Base-by-base conservation (phyloP, 208 protist genomes). In the Trypanosoma boissoni region DNA sequence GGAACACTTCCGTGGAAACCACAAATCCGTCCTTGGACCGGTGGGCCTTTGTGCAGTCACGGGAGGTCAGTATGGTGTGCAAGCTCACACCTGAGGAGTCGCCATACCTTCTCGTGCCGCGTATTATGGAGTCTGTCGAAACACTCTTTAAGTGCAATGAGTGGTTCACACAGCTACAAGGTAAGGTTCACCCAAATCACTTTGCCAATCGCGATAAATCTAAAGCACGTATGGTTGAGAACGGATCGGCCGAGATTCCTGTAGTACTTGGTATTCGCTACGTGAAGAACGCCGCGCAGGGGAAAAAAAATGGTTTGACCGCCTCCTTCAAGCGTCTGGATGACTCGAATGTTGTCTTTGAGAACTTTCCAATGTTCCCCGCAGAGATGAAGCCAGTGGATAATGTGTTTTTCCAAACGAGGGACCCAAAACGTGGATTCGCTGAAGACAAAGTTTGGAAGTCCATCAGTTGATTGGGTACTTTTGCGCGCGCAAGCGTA, bases 361-460 rank as follows among this genome's bases (percentile, higher is more conserved):
- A 88, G 55, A 93, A 93, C 67, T 93, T 93, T 54, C 83, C 86
- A n/a, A 86, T 80, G 72, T 93, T 93, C 54, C 64, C 78, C 28
- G 78, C 69, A 0, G 77, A 86, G 2, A 75, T 72, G 45, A 32
- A 54, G 39, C 59, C 60, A 26, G 54, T 57, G 41, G 63, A 77
- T 6, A 68, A 78, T 36, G 44, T 86, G 16, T 80, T 75, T 55
- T 89, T 74, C 67, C 86, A 92, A 75, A 58, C 50, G n/a, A 78
- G 77, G 74, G 26, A 53, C 29, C 51, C 69, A 7, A 45, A 7
- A 48, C 70, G 64, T 59, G 74, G 80, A 21, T 78, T 67, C 44
- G 74, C 68, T n/a, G 72, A 80, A 27, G 71, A 86, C 64, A 71
- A 76, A 55, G 48, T 67, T 10, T 74, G 75, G 20, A 55, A 39